These are phyloP conservation scores for Prillingera fragicola DNA, from an alignment of 1,284 basidiomycete genomes.

Conservation along the genomic window DNA sequence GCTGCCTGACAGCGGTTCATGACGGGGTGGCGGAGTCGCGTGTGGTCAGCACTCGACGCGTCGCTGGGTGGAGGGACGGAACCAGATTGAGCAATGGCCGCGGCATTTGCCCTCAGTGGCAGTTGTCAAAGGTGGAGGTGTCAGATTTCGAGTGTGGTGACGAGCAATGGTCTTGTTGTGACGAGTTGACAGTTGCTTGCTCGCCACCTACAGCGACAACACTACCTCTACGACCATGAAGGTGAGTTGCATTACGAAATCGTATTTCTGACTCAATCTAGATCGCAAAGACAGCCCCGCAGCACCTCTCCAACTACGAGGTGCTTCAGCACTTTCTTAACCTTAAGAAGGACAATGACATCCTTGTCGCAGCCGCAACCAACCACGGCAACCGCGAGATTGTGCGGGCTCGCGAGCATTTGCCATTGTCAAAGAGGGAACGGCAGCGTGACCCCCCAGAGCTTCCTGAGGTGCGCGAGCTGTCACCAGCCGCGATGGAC, in stretches of 20 bases:
- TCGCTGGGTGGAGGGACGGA: no score
- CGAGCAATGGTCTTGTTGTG: background rate
- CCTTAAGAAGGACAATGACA: slow-evolving; percentile 60
- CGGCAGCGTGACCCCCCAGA: slow-evolving; percentile 10
- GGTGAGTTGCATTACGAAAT: background rate
- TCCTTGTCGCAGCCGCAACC: slow-evolving; percentile 60
- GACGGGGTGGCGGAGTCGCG: no score
- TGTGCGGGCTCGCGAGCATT: slow-evolving; percentile 8
- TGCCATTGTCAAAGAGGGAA: slow-evolving; percentile 2
- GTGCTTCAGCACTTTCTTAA: slow-evolving; percentile 72
- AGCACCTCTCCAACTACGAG: slow-evolving; percentile 79
- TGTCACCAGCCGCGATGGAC: slow-evolving; percentile 49
- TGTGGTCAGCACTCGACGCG: no score
- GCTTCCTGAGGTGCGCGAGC: slow-evolving; percentile 37
- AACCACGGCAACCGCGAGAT: slow-evolving; percentile 22
- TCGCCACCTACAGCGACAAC: background rate
- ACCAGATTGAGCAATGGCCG: no score
- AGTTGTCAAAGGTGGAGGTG: background rate
- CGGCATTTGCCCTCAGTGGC: no score
- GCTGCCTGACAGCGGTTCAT: no score
- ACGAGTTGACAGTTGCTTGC: background rate
- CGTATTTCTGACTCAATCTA: slow-evolving; percentile 32
- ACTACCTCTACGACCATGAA: slow-evolving; percentile 9
- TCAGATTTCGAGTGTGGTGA: background rate
- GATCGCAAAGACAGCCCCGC: slow-evolving; percentile 71